A percentile compares a stretch with the other conserved stretches of the same genome.
These are phyloP conservation scores for Rosa lucieae DNA, from an alignment of 306 rosid species.

Conservation along the genomic window DNA sequence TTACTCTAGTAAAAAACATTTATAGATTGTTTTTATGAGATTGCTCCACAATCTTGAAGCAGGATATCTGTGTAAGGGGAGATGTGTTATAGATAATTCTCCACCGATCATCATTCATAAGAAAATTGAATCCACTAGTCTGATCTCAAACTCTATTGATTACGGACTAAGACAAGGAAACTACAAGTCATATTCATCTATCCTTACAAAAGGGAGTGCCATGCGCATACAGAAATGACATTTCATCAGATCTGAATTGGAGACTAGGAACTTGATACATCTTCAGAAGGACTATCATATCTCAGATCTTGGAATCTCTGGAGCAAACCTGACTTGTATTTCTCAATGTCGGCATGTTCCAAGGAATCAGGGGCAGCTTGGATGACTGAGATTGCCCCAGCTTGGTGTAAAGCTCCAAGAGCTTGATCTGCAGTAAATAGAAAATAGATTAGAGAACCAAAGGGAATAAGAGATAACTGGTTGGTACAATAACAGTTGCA, in stretches of 20 bases:
- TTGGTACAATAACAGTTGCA: neutral
- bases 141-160: neutral
- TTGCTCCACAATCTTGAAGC: neutral
- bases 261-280: conserved; percentile 20
- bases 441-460: neutral
- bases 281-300: conserved; percentile 52
- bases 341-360: conserved; percentile 57
- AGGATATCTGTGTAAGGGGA: neutral
- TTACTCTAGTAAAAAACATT: neutral
- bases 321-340: conserved; percentile 56
- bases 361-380: conserved; percentile 62
- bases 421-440: conserved; percentile 48
- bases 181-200: neutral
- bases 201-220: neutral
- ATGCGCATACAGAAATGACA: neutral
- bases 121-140: neutral
- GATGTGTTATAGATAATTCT: neutral
- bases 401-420: conserved; percentile 63
- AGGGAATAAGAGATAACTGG: neutral
- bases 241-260: neutral
- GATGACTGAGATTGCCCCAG: conserved; percentile 69
- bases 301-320: conserved; percentile 72
- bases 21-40: neutral
- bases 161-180: neutral
- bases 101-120: neutral